phyloP scores from a whole-genome alignment of 78 protist species.

The Ministeria vibrans region DNA sequence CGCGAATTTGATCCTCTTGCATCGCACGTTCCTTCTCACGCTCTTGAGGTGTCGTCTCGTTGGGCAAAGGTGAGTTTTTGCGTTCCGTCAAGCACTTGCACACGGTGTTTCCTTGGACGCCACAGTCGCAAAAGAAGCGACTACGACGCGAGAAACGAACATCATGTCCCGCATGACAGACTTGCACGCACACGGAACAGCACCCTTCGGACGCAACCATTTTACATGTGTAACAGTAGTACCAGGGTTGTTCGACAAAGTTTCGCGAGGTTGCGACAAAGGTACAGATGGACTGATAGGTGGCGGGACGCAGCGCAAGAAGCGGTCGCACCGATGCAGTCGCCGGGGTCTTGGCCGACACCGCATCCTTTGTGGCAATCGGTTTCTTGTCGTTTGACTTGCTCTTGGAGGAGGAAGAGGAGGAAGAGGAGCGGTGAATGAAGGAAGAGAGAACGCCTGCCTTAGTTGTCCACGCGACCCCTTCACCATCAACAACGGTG shows the following conservation, averaged over 20 bases:
- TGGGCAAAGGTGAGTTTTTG: too few species aligned
- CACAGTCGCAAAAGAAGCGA: constrained; percentile 82
- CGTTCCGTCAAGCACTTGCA: neutral
- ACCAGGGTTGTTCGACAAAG: constrained; percentile 63
- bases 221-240: constrained; percentile 74
- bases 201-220: constrained; percentile 62
- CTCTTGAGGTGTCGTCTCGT: neutral
- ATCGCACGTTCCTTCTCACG: neutral
- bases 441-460: too few species aligned
- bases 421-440: too few species aligned
- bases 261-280: constrained; percentile 16
- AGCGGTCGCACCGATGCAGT: neutral
- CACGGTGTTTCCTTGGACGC: constrained; percentile 40
- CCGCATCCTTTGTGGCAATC: neutral
- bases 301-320: neutral
- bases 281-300: constrained; percentile 25
- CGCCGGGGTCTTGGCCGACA: neutral
- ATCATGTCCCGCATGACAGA: constrained; percentile 68
- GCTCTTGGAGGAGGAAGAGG: too few species aligned
- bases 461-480: too few species aligned
- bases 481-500: too few species aligned
- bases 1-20: constrained; percentile 7
- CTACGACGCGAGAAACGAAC: constrained; percentile 48
- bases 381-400: neutral
- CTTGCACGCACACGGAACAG: constrained; percentile 68